These are phyloP conservation scores for Candida ascalaphidarum DNA, from an alignment of 805 yeast species.

Conservation along the genomic window DNA sequence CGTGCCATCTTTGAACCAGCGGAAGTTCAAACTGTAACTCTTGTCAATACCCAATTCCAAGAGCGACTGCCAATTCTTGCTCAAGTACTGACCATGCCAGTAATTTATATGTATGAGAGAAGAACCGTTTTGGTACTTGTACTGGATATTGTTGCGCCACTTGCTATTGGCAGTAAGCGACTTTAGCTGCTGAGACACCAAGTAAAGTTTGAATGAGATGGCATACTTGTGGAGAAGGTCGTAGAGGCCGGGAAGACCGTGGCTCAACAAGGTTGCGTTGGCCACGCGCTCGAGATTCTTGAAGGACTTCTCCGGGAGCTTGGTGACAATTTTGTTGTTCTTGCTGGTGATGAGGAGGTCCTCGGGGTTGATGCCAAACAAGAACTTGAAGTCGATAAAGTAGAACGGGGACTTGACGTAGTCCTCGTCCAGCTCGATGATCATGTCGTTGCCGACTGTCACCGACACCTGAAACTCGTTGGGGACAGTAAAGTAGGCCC, in stretches of 20 bases:
- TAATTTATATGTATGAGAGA: conserved; percentile 50
- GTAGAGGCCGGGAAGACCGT: conserved; percentile 45
- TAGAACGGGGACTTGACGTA: conserved; percentile 53
- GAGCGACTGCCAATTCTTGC: conserved; percentile 40
- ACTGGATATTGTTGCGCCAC: conserved; percentile 57
- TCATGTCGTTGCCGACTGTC: conserved; percentile 57
- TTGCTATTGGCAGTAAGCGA: conserved; percentile 34
- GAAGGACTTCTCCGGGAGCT: conserved; percentile 20
- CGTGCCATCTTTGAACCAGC: conserved; percentile 58
- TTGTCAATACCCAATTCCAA: conserved; percentile 55
- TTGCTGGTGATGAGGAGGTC: conserved; percentile 21
- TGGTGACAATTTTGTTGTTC: conserved; percentile 16
- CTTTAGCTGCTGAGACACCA: conserved; percentile 49
- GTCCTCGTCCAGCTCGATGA: conserved; percentile 45
- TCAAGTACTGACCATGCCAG: conserved; percentile 44
- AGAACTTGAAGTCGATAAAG: conserved; percentile 67
- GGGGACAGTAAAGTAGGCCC: conserved; percentile 55
- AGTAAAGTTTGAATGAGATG: conserved; percentile 54
- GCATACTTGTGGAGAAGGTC: conserved; percentile 51
- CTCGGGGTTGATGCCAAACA: conserved; percentile 40
- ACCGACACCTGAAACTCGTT: conserved; percentile 55
- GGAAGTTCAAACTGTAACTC: conserved; percentile 38
- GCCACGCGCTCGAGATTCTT: conserved; percentile 45
- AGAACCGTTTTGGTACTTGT: conserved; percentile 45
- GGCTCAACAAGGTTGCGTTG: conserved; percentile 41